Percentiles rank a stretch among this genome's conserved stretches.
Conservation (phyloP, 2,329 filamentous ascomycete genomes). For the Aspergillus ochraceus region DNA sequence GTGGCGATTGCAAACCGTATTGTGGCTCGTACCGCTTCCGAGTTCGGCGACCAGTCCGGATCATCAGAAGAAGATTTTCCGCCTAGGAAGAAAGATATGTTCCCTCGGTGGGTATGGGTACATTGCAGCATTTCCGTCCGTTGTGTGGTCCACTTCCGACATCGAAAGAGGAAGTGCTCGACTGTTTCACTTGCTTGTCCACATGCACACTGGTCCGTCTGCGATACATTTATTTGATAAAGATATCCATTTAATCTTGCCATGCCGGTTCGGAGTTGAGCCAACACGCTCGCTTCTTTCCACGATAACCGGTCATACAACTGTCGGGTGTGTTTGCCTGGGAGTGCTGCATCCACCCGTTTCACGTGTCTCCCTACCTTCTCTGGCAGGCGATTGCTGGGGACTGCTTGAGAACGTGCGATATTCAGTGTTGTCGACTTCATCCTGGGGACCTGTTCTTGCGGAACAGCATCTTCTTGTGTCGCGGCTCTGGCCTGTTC, state of each 20-base stretch:
- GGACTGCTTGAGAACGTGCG: no score
- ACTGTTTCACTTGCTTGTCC: constrained; percentile 25
- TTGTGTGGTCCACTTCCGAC: no score
- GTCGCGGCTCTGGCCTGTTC: constrained; percentile 20
- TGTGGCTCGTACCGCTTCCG: constrained; percentile 28
- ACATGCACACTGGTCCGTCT: constrained; percentile 20
- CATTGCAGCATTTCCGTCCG: no score
- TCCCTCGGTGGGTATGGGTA: constrained; percentile 23
- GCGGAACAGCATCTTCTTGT: constrained; percentile 17
- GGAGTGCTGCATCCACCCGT: no score
- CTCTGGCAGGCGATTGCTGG: no score
- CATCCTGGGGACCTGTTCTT: constrained; percentile 18
- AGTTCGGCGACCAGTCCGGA: constrained; percentile 29
- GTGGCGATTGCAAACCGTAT: constrained; percentile 31
- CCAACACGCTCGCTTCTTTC: constrained; percentile 27
- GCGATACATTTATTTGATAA: constrained; percentile 1
- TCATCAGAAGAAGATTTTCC: constrained; percentile 24
- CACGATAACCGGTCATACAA: constrained; percentile 6
- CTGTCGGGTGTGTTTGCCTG: no score
- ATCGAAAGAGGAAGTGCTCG: no score
- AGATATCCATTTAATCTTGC: constrained; percentile 33
- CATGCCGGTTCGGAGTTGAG: constrained; percentile 26
- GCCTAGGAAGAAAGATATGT: constrained; percentile 30
- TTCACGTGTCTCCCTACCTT: no score
- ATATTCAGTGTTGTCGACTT: constrained; percentile 20